Evolutionary conservation across 192 early-diverging fungal species (phyloP).

Genomic region (Coemansia sp.): DNA sequence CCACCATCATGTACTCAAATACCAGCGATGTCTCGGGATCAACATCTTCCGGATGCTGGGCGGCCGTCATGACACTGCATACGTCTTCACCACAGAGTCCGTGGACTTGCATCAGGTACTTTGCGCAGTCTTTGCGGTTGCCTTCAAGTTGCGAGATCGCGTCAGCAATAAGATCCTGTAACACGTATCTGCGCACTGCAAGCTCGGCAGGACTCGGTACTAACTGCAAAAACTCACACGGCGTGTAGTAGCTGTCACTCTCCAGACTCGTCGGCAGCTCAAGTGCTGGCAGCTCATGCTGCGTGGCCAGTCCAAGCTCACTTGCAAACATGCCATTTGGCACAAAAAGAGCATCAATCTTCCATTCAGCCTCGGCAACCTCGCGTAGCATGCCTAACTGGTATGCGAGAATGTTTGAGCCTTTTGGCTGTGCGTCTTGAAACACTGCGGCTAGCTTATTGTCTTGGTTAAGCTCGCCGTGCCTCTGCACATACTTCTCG

Average conservation of each 20-base stretch:
- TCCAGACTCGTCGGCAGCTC: constrained; percentile 28
- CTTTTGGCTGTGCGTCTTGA: constrained; percentile 37
- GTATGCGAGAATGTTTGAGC: constrained; percentile 29
- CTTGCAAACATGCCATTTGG: constrained; percentile 40
- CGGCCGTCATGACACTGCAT: constrained; percentile 41
- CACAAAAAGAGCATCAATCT: constrained; percentile 34
- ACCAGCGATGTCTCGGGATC: constrained; percentile 44
- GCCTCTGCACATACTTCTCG: constrained; percentile 28
- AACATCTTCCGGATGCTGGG: constrained; percentile 30
- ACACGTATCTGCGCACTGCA: constrained; percentile 53
- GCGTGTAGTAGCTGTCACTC: constrained; percentile 20
- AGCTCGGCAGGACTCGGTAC: constrained; percentile 38
- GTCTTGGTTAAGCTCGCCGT: constrained; percentile 11
- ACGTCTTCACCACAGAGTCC: constrained; percentile 56
- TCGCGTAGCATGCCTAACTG: constrained; percentile 29
- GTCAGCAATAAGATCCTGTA: constrained; percentile 81
- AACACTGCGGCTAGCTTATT: constrained; percentile 29
- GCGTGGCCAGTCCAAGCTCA: constrained; percentile 40
- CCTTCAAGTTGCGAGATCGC: constrained; percentile 78
- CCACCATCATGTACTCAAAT: constrained; percentile 59
- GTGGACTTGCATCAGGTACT: constrained; percentile 70
- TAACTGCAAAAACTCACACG: constrained; percentile 42
- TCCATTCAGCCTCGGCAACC: constrained; percentile 34
- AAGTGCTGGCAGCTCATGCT: constrained; percentile 42
- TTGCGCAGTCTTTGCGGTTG: constrained; percentile 91